Evolutionary conservation across 2,329 filamentous ascomycete species (phyloP), one percentile per base, ranked within the genome.

Genomic region (Bipolaris bicolor): DNA sequence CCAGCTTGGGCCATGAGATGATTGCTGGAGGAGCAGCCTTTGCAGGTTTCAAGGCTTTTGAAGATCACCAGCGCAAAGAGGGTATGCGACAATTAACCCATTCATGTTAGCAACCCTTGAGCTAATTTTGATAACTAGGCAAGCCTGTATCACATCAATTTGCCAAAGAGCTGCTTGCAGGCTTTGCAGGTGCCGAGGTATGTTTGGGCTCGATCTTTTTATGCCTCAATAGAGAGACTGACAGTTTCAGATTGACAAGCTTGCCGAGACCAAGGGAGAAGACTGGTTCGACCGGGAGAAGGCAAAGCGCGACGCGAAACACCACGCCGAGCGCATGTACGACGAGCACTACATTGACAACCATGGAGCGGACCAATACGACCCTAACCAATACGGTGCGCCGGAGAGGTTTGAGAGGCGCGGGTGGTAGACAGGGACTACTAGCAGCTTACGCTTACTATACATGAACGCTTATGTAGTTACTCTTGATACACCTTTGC

Each of bases 11-110:
- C 66, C 90, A 94, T 78, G 90, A 95, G 80, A 72, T 91, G 46
- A 74, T 93, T 54, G 90, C 88, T 63, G 90, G 90, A 61, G 91
- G 87, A 56, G 90, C 90, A 56, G 86, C 88, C 61, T 94, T 94
- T 73, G 88, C 86, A 63, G 91, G 87, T 68, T 90, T 94, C 84
- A 92, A 92, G 82, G 81, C 88, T 20, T 93, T 88, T 69, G 90
- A 93, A 79, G 88, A 92, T 76, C 82, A 85, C 68, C 89, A 92
- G 80, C 88, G 89, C 70, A 81, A 79, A 55, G 82, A 90, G 74
- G 90, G 88, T 87, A 80, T 24, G 80, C 69, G 5, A 26, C 10
- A 16, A 16, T 13, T 3, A 18, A 18, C 7, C 22, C 13, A 15
- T 22, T 11, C 16, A 11, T 31, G 29, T 34, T 5, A 7, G 3